These are phyloP conservation scores for Aureobasidium sp. DNA, from an alignment of 2,329 filamentous ascomycete species.

Conservation along the genomic window DNA sequence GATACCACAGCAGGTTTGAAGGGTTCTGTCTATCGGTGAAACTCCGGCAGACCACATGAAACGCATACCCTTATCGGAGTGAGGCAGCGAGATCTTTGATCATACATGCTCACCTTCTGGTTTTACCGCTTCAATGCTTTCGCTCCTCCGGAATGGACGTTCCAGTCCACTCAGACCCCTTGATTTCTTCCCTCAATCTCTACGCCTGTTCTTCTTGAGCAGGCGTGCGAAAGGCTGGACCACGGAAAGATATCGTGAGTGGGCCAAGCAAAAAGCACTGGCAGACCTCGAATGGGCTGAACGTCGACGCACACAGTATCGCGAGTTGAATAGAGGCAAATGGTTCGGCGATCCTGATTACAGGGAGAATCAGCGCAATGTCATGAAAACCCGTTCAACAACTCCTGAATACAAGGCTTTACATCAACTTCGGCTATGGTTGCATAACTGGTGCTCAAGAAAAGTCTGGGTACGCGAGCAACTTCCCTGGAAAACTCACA, in stretches of 20 bases:
- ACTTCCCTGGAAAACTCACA: neutral
- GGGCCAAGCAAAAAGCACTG: neutral
- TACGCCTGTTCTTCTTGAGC: neutral
- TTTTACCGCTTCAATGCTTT: neutral
- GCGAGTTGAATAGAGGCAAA: neutral
- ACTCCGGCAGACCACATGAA: neutral
- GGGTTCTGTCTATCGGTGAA: neutral
- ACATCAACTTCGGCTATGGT: fast-evolving
- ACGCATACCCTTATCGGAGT: neutral
- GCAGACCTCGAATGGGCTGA: neutral
- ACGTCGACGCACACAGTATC: neutral
- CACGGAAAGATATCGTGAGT: neutral
- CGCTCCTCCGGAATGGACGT: neutral
- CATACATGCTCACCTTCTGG: neutral
- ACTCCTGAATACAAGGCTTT: neutral
- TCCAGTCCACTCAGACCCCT: no score
- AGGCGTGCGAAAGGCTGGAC: no score
- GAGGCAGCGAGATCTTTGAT: neutral
- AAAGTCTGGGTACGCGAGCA: neutral
- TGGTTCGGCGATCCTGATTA: neutral
- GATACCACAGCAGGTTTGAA: neutral
- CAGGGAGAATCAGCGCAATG: no score
- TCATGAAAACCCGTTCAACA: no score
- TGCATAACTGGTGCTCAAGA: neutral
- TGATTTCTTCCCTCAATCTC: neutral